A percentile compares a stretch with the other conserved stretches of the same genome.
Conservation (phyloP, 202 grass and related monocot genomes). For the Setaria italica region DNA sequence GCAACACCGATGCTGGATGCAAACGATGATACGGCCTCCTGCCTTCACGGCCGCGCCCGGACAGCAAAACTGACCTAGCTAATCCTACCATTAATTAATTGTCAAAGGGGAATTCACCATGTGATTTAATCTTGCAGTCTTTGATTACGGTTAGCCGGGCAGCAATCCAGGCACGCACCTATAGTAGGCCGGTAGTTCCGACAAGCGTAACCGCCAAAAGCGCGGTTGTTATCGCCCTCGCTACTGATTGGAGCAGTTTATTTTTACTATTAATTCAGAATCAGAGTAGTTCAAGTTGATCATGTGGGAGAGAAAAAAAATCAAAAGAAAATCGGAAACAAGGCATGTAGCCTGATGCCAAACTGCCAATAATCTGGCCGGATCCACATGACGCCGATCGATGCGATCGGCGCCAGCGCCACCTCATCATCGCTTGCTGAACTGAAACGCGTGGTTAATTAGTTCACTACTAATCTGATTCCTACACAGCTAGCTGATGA, state of each 20-base stretch:
- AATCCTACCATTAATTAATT: neutral
- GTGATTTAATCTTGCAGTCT: conserved; percentile 2
- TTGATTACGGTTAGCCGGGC: neutral
- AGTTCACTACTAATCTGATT: neutral
- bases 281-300: neutral
- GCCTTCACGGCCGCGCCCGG: neutral
- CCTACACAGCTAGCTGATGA: neutral
- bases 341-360: neutral
- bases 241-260: neutral
- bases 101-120: neutral
- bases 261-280: neutral
- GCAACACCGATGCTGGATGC: neutral
- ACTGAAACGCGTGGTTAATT: neutral
- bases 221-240: neutral
- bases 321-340: neutral
- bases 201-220: conserved; percentile 12
- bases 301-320: neutral
- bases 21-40: neutral
- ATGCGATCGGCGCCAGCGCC: neutral
- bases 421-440: neutral
- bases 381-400: conserved; percentile 2
- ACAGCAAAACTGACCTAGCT: neutral
- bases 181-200: neutral
- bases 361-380: neutral
- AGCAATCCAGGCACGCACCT: neutral